Conservation (phyloP, 345 rosid genomes). For the Pistacia atlantica region DNA sequence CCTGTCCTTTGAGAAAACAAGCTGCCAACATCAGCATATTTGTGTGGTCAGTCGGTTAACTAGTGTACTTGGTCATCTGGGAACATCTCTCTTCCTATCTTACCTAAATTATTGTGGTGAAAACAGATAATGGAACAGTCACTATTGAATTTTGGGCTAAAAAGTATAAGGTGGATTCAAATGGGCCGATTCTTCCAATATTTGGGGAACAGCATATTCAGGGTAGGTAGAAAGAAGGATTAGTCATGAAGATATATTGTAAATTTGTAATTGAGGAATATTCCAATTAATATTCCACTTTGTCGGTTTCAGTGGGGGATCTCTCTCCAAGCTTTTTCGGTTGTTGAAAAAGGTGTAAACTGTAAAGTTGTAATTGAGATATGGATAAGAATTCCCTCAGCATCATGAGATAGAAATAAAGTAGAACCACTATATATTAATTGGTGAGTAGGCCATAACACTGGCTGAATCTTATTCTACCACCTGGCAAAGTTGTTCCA, state of each 20-base stretch:
- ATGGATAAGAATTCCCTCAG: not conserved
- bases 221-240: not conserved
- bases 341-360: not conserved
- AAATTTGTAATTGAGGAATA: not conserved
- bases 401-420: not conserved
- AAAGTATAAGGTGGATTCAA: not conserved
- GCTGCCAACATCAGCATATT: not conserved
- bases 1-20: not conserved
- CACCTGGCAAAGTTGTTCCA: not conserved
- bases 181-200: not conserved
- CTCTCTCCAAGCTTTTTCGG: not conserved
- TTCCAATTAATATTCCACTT: not conserved
- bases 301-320: not conserved
- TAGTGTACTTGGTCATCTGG: not conserved
- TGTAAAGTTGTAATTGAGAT: not conserved
- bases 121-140: too few relatives aligned
- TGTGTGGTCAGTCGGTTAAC: too few relatives aligned
- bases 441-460: too few relatives aligned
- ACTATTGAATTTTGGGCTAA: not conserved
- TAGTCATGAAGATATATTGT: not conserved
- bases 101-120: not conserved
- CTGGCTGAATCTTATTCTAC: not conserved
- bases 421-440: too few relatives aligned
- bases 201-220: not conserved
- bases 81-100: not conserved